Conservation (phyloP, 495 filamentous ascomycete species). For the Penicillium maclennaniae region DNA sequence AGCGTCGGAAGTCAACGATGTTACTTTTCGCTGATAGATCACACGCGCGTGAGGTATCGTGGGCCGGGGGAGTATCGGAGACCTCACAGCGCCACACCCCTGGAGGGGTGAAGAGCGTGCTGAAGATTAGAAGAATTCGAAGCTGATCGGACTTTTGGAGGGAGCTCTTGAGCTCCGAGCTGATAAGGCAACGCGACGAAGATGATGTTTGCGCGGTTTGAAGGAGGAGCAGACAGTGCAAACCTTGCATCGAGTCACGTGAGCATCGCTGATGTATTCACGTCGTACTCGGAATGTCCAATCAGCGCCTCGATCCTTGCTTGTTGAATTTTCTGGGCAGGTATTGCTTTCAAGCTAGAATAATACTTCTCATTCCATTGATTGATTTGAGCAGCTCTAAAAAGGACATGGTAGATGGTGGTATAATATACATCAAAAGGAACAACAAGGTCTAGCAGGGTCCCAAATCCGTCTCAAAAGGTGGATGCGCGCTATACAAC, state of each 20-base stretch:
- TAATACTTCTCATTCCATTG: neutral
- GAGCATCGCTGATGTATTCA: neutral
- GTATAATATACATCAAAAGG: neutral
- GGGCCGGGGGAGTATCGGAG: neutral
- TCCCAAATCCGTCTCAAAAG: neutral
- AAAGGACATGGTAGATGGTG: neutral
- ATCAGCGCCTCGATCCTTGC: neutral
- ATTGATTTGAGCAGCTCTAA: neutral
- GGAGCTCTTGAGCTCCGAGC: slow-evolving; percentile 8
- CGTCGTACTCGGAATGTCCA: too few relatives aligned
- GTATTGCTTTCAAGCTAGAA: neutral
- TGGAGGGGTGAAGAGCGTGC: slow-evolving; percentile 11
- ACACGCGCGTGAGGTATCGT: neutral
- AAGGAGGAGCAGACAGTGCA: slow-evolving; percentile 48
- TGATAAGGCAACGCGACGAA: slow-evolving; percentile 23
- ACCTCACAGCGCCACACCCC: slow-evolving; percentile 13
- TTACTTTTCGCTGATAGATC: neutral
- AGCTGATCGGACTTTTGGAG: neutral
- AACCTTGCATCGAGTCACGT: slow-evolving; percentile 25
- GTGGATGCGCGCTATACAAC: too few relatives aligned
- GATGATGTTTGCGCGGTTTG: slow-evolving; percentile 49
- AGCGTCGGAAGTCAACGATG: neutral
- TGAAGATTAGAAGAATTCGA: neutral
- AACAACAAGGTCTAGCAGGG: neutral
- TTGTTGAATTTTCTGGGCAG: neutral